phyloP scores from a whole-genome alignment of 2,329 filamentous ascomycete species.

The Thielaviopsis populi region DNA sequence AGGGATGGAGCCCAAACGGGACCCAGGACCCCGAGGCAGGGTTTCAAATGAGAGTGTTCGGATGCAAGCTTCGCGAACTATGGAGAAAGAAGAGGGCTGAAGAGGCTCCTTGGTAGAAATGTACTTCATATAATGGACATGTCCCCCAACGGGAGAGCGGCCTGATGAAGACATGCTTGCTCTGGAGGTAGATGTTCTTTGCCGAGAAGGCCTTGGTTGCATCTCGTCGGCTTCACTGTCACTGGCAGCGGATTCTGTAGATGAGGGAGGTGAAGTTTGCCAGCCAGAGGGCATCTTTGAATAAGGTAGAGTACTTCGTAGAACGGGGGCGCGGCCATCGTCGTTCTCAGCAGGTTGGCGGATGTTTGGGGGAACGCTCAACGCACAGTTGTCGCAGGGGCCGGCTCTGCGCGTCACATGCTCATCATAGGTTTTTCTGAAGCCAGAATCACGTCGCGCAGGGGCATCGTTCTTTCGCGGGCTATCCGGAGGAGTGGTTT shows the following conservation, averaged over 20 bases:
- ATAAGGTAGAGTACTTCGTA: slow-evolving; percentile 45
- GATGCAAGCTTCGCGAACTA: slow-evolving; percentile 50
- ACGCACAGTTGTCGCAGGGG: slow-evolving; percentile 53
- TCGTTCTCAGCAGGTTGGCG: slow-evolving; percentile 24
- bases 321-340: slow-evolving; percentile 37
- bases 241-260: slow-evolving; percentile 34
- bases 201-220: slow-evolving; percentile 24
- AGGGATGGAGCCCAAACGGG: slow-evolving; percentile 26
- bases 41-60: slow-evolving; percentile 53
- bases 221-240: slow-evolving; percentile 39
- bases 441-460: slow-evolving; percentile 41
- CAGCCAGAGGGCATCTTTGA: slow-evolving; percentile 39
- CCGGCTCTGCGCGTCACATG: slow-evolving; percentile 48
- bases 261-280: slow-evolving; percentile 33
- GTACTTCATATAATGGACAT: slow-evolving; percentile 52
- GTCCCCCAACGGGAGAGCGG: slow-evolving; percentile 27
- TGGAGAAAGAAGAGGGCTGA: slow-evolving; percentile 47
- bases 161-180: slow-evolving; percentile 39
- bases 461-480: slow-evolving; percentile 29
- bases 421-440: slow-evolving; percentile 48
- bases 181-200: slow-evolving; percentile 29
- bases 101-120: slow-evolving; percentile 53
- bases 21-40: slow-evolving; percentile 37
- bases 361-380: slow-evolving; percentile 41
- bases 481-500: slow-evolving; percentile 42